phyloP scores from a whole-genome alignment of 805 yeast species.

The Wickerhamomyces subpelliculosus region DNA sequence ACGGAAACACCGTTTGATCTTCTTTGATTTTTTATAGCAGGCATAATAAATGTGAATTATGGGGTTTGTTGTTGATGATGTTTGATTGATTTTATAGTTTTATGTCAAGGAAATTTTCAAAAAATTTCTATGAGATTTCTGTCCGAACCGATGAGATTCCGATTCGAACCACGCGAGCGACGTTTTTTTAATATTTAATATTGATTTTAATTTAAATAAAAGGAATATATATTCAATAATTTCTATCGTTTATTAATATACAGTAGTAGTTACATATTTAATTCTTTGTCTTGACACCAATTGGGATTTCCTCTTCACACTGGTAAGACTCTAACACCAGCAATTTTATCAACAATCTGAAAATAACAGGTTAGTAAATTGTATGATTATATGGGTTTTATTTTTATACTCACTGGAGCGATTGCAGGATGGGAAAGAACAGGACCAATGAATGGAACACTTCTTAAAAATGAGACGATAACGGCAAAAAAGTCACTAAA shows the following conservation, averaged over 20 bases:
- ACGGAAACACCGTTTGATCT: constrained; percentile 5
- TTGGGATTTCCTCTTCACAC: constrained; percentile 37
- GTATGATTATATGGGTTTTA: no score
- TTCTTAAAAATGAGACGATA: constrained; percentile 77
- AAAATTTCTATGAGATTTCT: not conserved
- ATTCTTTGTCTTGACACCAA: no score
- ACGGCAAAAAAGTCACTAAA: constrained; percentile 80
- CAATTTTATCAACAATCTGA: constrained; percentile 45
- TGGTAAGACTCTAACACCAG: constrained; percentile 64
- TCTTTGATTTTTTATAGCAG: constrained; percentile 10
- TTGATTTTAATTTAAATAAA: no score
- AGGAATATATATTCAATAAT: no score
- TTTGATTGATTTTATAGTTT: not conserved
- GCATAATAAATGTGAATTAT: constrained; percentile 5
- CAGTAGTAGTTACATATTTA: no score
- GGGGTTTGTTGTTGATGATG: not conserved
- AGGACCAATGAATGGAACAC: constrained; percentile 85
- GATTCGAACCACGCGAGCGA: no score
- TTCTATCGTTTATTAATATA: no score
- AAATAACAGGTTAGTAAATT: not conserved
- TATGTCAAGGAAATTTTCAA: not conserved
- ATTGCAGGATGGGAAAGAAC: constrained; percentile 70
- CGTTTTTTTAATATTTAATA: no score
- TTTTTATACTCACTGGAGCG: constrained; percentile 54
- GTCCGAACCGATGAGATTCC: not conserved